phyloP scores from a whole-genome alignment of 2,329 filamentous ascomycete genomes.

The Colletotrichum liaoningense region DNA sequence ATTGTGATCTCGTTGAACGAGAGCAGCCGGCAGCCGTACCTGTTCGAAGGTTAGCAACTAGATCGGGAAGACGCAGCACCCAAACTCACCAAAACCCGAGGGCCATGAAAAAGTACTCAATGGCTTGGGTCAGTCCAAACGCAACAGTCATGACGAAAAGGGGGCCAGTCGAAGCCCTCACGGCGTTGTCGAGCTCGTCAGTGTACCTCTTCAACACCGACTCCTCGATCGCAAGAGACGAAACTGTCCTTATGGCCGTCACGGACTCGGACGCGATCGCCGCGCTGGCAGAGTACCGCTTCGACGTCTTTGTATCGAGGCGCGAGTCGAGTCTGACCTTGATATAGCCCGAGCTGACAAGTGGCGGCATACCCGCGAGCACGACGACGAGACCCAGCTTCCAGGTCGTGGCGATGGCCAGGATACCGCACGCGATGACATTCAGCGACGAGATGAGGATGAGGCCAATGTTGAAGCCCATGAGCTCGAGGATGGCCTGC shows the following conservation, averaged over 20 bases:
- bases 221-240: conserved; percentile 54
- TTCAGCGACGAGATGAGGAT: conserved; percentile 52
- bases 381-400: conserved; percentile 62
- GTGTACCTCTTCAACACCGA: conserved; percentile 45
- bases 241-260: conserved; percentile 53
- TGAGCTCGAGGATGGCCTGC: conserved; percentile 53
- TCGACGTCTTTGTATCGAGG: conserved; percentile 50
- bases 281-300: conserved; percentile 49
- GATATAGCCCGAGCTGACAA: conserved; percentile 49
- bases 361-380: conserved; percentile 51
- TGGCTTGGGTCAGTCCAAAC: conserved; percentile 50
- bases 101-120: conserved; percentile 52
- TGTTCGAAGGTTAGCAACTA: not conserved
- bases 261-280: conserved; percentile 57
- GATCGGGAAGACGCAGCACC: too few species aligned
- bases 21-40: conserved; percentile 51
- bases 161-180: conserved; percentile 44
- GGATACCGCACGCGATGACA: conserved; percentile 49
- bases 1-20: conserved; percentile 51
- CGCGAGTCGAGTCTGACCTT: conserved; percentile 53
- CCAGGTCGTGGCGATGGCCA: conserved; percentile 59
- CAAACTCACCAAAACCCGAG: conserved; percentile 51
- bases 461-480: conserved; percentile 54
- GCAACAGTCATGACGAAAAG: conserved; percentile 48
- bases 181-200: conserved; percentile 44